A percentile compares a stretch with the other conserved stretches of the same genome.
phyloP scores from a whole-genome alignment of 1,284 basidiomycete genomes.

The Rhizoctonia solani region DNA sequence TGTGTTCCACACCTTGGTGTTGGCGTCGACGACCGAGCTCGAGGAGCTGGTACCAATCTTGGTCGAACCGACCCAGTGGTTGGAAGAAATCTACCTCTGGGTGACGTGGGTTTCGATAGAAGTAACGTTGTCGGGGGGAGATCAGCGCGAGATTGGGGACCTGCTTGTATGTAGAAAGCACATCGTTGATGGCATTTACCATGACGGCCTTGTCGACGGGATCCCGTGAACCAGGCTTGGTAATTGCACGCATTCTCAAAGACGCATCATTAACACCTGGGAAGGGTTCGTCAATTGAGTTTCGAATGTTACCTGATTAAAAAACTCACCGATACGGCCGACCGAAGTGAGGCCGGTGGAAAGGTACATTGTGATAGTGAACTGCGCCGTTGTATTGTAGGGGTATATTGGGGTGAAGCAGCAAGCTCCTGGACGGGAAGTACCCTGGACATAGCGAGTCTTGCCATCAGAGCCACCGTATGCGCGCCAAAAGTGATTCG shows the following conservation, averaged over 20 bases:
- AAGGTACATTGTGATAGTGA: conserved; percentile 61
- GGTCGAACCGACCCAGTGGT: conserved; percentile 64
- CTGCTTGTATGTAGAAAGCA: conserved; percentile 43
- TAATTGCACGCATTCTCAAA: conserved; percentile 54
- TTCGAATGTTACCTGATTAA: not conserved
- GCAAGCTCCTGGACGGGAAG: conserved; percentile 63
- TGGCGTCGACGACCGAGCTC: conserved; percentile 58
- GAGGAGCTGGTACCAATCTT: conserved; percentile 51
- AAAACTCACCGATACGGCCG: conserved; percentile 56
- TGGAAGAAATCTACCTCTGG: conserved; percentile 51
- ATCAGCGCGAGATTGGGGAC: conserved; percentile 57
- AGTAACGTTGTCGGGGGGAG: conserved; percentile 59
- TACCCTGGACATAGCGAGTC: conserved; percentile 62
- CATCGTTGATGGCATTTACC: conserved; percentile 55
- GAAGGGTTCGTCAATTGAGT: not conserved
- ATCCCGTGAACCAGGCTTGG: conserved; percentile 64
- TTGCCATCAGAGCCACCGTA: conserved; percentile 53
- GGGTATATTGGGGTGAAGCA: conserved; percentile 55
- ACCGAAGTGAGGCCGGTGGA: conserved; percentile 63
- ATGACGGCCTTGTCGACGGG: conserved; percentile 58
- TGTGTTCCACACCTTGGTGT: conserved; percentile 56
- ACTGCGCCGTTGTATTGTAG: conserved; percentile 58
- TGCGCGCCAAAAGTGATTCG: conserved; percentile 64
- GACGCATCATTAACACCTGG: conserved; percentile 51
- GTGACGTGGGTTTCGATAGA: conserved; percentile 46